Evolutionary conservation across 2,329 filamentous ascomycete species (phyloP).

Genomic region (Penicillium griseofulvum): DNA sequence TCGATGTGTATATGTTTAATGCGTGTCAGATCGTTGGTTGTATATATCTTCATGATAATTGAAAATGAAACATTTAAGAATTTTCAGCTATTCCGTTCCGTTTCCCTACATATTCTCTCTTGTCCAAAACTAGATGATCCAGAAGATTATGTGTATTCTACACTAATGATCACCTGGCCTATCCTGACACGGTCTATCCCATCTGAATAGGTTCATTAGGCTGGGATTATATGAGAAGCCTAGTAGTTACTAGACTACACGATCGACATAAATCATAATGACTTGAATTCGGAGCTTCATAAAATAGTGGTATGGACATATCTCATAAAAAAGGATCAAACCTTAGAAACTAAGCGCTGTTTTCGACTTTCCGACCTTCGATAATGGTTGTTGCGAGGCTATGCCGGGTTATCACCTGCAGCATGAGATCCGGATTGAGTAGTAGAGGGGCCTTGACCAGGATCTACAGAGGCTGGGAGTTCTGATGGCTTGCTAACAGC

Average conservation of each 20-base stretch:
- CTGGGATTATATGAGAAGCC: neutral
- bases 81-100: no score
- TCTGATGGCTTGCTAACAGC: slow-evolving; percentile 10
- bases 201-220: no score
- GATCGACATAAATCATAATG: neutral
- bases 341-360: neutral
- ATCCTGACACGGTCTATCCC: neutral
- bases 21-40: neutral
- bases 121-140: neutral
- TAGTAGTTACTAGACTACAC: neutral
- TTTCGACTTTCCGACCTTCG: neutral
- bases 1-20: neutral
- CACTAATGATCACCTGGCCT: neutral
- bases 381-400: neutral
- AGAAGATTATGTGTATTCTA: no score
- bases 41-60: neutral
- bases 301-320: neutral
- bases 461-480: slow-evolving; percentile 9
- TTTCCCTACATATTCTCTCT: neutral
- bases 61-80: neutral
- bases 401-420: neutral
- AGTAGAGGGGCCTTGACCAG: neutral
- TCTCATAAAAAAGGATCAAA: neutral
- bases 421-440: neutral
- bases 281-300: neutral